These are phyloP conservation scores for Boletus subluridellus DNA, from an alignment of 1,284 basidiomycete species.

Conservation along the genomic window DNA sequence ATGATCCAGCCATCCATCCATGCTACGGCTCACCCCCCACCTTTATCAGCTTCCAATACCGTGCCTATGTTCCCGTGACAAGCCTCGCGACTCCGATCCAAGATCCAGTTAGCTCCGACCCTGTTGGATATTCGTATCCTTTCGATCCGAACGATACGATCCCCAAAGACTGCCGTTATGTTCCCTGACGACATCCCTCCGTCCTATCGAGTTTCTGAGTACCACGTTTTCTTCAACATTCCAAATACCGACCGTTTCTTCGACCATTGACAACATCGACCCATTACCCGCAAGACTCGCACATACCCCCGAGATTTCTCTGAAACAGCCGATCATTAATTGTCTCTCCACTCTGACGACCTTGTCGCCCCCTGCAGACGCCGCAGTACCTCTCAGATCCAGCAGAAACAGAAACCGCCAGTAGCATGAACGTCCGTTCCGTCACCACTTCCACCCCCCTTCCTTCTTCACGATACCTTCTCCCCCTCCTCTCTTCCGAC, in stretches of 20 bases:
- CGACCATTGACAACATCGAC: neutral
- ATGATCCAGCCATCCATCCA: neutral
- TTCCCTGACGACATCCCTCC: conserved; percentile 1
- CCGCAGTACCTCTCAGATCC: neutral
- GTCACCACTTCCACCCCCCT: neutral
- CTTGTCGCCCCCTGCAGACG: neutral
- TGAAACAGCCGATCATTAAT: neutral
- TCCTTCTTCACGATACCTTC: neutral
- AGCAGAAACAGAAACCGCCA: neutral
- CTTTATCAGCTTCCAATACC: neutral
- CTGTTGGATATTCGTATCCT: neutral
- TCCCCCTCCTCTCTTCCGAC: no score
- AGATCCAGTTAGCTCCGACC: neutral
- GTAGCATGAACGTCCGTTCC: neutral
- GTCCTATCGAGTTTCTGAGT: neutral
- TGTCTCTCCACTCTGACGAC: neutral
- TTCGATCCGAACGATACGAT: neutral
- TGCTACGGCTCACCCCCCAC: neutral
- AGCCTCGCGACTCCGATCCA: neutral
- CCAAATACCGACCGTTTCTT: neutral
- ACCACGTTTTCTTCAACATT: neutral
- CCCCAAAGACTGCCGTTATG: neutral
- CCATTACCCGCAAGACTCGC: neutral
- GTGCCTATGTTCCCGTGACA: neutral
- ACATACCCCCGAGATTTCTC: neutral